Base-by-base conservation (phyloP, 1,139 yeast species). In the Scheffersomyces stambukii region DNA sequence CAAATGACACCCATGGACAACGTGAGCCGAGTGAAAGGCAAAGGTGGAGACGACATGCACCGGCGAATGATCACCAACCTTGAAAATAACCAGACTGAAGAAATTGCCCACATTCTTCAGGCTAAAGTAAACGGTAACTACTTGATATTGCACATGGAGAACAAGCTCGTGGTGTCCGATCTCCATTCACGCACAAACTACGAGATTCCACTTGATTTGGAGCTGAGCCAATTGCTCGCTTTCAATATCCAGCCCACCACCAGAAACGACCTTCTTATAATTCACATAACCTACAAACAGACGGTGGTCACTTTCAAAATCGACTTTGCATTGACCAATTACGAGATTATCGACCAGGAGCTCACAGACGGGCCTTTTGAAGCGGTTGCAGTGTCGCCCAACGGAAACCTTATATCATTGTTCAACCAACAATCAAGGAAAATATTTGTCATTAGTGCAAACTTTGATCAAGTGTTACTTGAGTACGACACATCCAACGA, bases 281-380 rank as follows among this genome's bases (percentile, higher is more conserved):
- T 59, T 1, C 47, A 61, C 12, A 35, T 59, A 21, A 52, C 63
- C 24, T 59, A 50, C 35, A 50, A 47, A 9, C 36, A 37, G 3
- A 60, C 71, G 3, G 50, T 64, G 4, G 34, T 57, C 11, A 45
- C 58, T 1, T 33, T 60, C 16, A 42, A 42, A 9, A 36, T 63
- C 6, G 64, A 61, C 35, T 30, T 59, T 2, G 39, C 31, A 3
- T 36, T 51, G 11, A 30, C 33, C 3, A 42, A 45, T 6, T 60
- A 42, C 33, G 62, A 57, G 30, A 30, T 55, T 5, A 37, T 43
- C 2, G 70, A 67, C 36, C 62, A 64, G 32, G 50, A 46, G 35
- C 44, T 68, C 8, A 68, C 75, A 1, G 76, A 75, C 37, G 84
- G 85, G 0, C 81, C 83, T 1, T 80, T 80, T 46, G 54, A 62